phyloP scores from a whole-genome alignment of 495 filamentous ascomycete genomes.

The Bacidia gigantensis region DNA sequence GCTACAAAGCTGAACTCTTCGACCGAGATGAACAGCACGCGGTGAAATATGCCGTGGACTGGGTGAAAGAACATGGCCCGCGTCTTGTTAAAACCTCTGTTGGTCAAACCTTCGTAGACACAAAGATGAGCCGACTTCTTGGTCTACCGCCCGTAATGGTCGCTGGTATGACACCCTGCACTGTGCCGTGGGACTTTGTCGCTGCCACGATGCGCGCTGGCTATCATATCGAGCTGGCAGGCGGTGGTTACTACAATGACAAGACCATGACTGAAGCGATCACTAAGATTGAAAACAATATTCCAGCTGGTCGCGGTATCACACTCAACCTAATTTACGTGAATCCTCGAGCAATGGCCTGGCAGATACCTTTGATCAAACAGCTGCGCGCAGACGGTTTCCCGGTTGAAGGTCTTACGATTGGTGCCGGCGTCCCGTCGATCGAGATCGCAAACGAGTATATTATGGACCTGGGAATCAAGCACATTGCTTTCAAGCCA shows the following conservation, averaged over 20 bases:
- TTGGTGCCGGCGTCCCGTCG: slow-evolving; percentile 85
- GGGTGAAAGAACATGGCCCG: slow-evolving; percentile 92
- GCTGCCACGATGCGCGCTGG: slow-evolving; percentile 92
- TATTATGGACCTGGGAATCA: slow-evolving; percentile 83
- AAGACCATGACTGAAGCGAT: slow-evolving; percentile 81
- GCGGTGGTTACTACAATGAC: slow-evolving; percentile 88
- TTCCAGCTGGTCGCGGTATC: slow-evolving; percentile 85
- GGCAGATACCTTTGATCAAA: slow-evolving; percentile 89
- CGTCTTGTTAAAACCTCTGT: slow-evolving; percentile 72
- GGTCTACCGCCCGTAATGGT: slow-evolving; percentile 86
- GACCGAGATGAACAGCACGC: slow-evolving; percentile 87
- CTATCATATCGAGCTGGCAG: slow-evolving; percentile 81
- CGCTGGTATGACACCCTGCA: slow-evolving; percentile 91
- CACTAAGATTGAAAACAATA: slow-evolving; percentile 73
- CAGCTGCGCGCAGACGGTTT: slow-evolving; percentile 75
- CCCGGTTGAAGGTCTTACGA: slow-evolving; percentile 87
- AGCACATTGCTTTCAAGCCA: slow-evolving; percentile 92
- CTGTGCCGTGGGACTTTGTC: slow-evolving; percentile 89
- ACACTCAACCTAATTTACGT: slow-evolving; percentile 94
- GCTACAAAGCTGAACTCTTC: slow-evolving; percentile 94
- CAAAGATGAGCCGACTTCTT: slow-evolving; percentile 89
- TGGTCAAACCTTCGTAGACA: slow-evolving; percentile 85
- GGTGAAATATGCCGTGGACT: slow-evolving; percentile 92
- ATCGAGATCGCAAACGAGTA: slow-evolving; percentile 92
- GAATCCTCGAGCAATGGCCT: slow-evolving; percentile 87